Evolutionary conservation across 2,329 filamentous ascomycete genomes (phyloP), one percentile per base, ranked within the genome.

Genomic region (Rhynchosporium secalis): DNA sequence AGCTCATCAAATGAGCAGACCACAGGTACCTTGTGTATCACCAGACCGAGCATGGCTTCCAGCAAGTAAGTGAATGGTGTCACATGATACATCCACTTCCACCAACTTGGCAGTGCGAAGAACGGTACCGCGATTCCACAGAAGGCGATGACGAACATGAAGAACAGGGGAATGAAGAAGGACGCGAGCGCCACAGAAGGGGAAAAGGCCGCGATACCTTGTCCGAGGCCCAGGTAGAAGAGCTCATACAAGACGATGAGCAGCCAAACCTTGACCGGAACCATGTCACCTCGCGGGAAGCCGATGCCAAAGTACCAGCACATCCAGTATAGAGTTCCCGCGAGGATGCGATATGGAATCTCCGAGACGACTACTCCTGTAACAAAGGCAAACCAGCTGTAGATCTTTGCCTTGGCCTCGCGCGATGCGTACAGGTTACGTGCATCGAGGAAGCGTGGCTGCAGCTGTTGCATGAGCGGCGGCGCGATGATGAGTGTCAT

Each of bases 241-340:
- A 54, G 38, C 51, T 54, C 51, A 33, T 54, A 54, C 51, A 49
- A 49, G 46, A 49, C 28, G 46, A 54, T 54, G 33, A 54, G 51
- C 51, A 54, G 38, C 33, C 33, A 38, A 33, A 54, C 31, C n/a
- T 38, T 38, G 51, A 40, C 26, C 13, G 38, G 51, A 12, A 41
- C 51, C 33, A 54, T 15, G 7, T 54, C 38, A 6, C 33, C 51
- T 40, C 31, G 31, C 31, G 51, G 38, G 12, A 54, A 40, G 8
- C 49, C 49, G 9, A 55, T 43, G 36, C 20, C 26, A 43, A 28
- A 55, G 51, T 55, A 55, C 36, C 36, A 55, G 40, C 33, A 41
- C 36, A 55, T 28, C 20, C n/a, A 55, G 36, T 28, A 41, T 28
- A 55, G 13, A n/a, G 26, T 29, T 28, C 20, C 33, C 20, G 20